Evolutionary conservation across 2,329 filamentous ascomycete genomes (phyloP).

Genomic region (Aspergillus pseudoviridinutans): DNA sequence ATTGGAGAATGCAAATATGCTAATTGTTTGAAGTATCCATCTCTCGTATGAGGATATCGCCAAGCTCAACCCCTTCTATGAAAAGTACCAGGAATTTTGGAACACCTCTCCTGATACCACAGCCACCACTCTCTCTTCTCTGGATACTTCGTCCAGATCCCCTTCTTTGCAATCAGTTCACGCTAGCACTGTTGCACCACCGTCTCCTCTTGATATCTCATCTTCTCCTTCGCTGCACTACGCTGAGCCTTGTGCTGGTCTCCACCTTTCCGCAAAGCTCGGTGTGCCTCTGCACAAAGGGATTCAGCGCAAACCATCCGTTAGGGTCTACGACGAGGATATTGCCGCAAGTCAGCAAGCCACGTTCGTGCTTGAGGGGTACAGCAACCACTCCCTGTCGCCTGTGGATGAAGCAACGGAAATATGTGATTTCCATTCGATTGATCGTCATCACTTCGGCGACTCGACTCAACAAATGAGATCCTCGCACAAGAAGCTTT

Average conservation of each 20-base stretch:
- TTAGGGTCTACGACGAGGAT: constrained; percentile 5
- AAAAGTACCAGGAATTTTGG: constrained; percentile 20
- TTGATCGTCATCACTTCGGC: constrained; percentile 3
- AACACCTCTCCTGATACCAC: constrained; percentile 8
- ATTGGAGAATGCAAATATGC: not conserved
- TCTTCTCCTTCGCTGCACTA: constrained; percentile 5
- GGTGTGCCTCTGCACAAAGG: constrained; percentile 8
- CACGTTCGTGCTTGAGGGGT: constrained; percentile 7
- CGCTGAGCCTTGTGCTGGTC: not conserved
- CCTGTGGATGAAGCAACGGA: constrained; percentile 2
- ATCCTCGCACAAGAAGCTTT: constrained; percentile 38
- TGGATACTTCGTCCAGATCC: constrained; percentile 11
- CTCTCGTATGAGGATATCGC: constrained; percentile 23
- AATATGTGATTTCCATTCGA: not conserved
- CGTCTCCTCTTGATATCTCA: constrained; percentile 7
- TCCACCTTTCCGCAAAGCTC: constrained; percentile 2
- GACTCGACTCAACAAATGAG: not conserved
- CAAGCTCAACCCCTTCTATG: constrained; percentile 26
- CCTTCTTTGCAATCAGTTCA: constrained; percentile 15
- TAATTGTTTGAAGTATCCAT: constrained; percentile 13
- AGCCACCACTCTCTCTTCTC: constrained; percentile 7
- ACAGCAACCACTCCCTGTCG: not conserved
- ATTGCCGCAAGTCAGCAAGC: constrained; percentile 11
- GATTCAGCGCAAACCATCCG: constrained; percentile 9
- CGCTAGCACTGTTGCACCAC: constrained; percentile 6